Evolutionary conservation across 768 basidiomycete species (phyloP), one percentile per base, ranked within the genome.

Genomic region (Steccherinum ochraceum): DNA sequence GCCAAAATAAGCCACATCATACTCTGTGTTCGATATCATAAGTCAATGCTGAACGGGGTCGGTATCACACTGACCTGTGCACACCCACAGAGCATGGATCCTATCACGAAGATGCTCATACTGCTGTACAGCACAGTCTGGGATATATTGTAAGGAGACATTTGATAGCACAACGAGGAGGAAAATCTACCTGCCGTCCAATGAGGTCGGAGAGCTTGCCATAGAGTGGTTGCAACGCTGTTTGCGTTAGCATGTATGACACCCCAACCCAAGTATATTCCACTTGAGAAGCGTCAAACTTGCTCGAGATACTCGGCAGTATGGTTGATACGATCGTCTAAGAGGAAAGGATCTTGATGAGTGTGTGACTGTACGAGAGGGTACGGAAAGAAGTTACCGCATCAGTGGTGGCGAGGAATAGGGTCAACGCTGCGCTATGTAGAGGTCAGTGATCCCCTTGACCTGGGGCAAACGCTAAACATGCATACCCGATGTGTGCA

Each of bases 241-340:
- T 92, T 60, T 92, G 89, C 1, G 89, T 89, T 51, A 92, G 76
- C 78, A 92, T 80, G 60, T 93, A 93, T 13, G 86, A 76, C 25
- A 89, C 84, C 16, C 83, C 86, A 46, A 93, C 86, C 90, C 90
- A 93, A 20, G 84, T 87, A 61, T 91, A 93, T 61, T 90, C 81
- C 48, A 70, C 76, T 51, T 81, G 76, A 25, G 84, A 78, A 16
- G 86, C 88, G 24, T 71, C 55, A 25, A 93, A 74, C 40, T 89
- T 78, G 52, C 76, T 79, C 13, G 83, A 73, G 54, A 93, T 92
- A 18, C 89, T 90, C 13, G 90, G 91, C 49, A 93, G 67, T 60
- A 80, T 81, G 16, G 90, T 93, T 27, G 90, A 92, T 26, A 93
- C 86, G 55, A 92, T 85, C 10, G 78, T 80, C 76, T 79, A 50